Conservation (phyloP, 2,329 filamentous ascomycete species). For the Didymella sp. region DNA sequence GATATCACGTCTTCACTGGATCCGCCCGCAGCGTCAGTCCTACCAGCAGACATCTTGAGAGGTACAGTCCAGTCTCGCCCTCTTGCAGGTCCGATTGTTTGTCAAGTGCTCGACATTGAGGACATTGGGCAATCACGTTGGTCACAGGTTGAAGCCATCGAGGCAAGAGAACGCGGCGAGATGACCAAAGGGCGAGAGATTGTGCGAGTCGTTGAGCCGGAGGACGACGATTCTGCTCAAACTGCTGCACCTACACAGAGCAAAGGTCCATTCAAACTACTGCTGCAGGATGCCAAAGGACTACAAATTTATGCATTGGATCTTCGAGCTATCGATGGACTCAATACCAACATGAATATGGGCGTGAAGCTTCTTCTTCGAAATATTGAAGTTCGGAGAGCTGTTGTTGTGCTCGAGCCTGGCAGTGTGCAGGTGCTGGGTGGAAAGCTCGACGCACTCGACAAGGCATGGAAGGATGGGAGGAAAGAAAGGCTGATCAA, state of each 20-base stretch:
- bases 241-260: conserved; percentile 38
- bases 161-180: conserved; percentile 75
- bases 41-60: conserved; percentile 67
- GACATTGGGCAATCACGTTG: conserved; percentile 81
- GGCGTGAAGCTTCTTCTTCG: conserved; percentile 81
- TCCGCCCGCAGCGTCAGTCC: conserved; percentile 51
- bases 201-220: conserved; percentile 70
- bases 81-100: conserved; percentile 69
- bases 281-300: conserved; percentile 76
- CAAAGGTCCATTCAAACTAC: conserved; percentile 76
- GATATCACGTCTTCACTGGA: conserved; percentile 72
- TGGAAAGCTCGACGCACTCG: conserved; percentile 82
- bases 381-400: conserved; percentile 72
- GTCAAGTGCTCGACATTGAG: conserved; percentile 86
- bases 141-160: conserved; percentile 85
- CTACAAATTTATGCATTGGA: conserved; percentile 78
- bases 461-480: conserved; percentile 76
- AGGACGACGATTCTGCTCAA: conserved; percentile 50
- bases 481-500: conserved; percentile 73
- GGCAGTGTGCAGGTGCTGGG: conserved; percentile 75
- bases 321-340: conserved; percentile 67
- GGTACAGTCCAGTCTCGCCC: conserved; percentile 62
- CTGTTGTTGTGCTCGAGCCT: conserved; percentile 79
- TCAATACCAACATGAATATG: conserved; percentile 73
- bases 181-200: conserved; percentile 79